Evolutionary conservation across 2,329 filamentous ascomycete species (phyloP).

Genomic region (Paracoccidioides brasiliensis): DNA sequence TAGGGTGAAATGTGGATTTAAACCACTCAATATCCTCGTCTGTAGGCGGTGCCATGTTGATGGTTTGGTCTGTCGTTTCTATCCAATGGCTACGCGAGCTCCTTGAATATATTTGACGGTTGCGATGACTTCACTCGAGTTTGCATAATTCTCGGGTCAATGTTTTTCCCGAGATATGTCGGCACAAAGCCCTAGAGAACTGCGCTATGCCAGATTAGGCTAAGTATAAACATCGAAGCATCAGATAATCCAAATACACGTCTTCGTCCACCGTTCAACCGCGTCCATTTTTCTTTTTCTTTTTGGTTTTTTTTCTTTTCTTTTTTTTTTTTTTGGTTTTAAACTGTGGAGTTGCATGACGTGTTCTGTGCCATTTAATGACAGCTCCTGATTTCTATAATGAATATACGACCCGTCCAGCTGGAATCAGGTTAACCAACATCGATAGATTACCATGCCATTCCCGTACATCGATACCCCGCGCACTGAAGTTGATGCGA

Average conservation of each 20-base stretch:
- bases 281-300: neutral
- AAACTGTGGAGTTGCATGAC: neutral
- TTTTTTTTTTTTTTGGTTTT: neutral
- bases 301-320: too few relatives aligned
- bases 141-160: neutral
- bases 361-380: neutral
- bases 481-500: constrained; percentile 62
- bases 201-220: constrained; percentile 21
- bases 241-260: constrained; percentile 17
- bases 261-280: constrained; percentile 9
- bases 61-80: neutral
- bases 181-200: neutral
- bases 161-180: neutral
- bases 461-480: constrained; percentile 69
- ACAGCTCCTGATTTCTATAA: neutral
- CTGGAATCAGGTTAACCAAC: neutral
- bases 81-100: too few relatives aligned
- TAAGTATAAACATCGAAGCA: constrained; percentile 31
- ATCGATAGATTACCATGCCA: constrained; percentile 40
- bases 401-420: neutral
- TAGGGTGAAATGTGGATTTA: constrained; percentile 50
- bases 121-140: constrained; percentile 22
- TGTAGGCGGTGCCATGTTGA: constrained; percentile 29
- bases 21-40: constrained; percentile 53
- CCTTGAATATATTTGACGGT: constrained; percentile 1